Conservation (phyloP, 257 asterid species). For the Catharanthus roseus region DNA sequence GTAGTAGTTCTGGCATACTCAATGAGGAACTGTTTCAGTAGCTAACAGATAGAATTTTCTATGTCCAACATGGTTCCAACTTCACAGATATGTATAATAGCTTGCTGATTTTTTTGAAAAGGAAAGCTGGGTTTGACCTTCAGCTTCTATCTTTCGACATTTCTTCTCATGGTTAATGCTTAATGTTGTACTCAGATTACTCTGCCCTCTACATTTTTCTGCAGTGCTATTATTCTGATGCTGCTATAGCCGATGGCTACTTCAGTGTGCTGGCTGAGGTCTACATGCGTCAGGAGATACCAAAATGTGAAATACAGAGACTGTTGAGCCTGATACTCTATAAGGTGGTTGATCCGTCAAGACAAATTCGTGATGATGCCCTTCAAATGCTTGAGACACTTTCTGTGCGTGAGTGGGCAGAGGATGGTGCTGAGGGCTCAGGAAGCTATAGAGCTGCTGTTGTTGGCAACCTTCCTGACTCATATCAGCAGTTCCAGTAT, state of each 20-base stretch:
- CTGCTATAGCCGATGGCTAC: constrained; percentile 99
- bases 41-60: neutral
- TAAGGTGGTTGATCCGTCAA: constrained; percentile 98
- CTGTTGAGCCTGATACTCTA: constrained; percentile 90
- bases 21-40: neutral
- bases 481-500: constrained; percentile 97
- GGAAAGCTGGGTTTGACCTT: neutral
- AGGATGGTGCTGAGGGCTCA: constrained; percentile 82
- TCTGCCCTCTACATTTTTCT: constrained; percentile 16
- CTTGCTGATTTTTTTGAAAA: neutral
- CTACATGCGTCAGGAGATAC: constrained; percentile 98
- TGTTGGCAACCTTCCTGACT: constrained; percentile 98
- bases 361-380: constrained; percentile 99
- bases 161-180: constrained; percentile 14
- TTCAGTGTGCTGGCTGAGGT: constrained; percentile 99
- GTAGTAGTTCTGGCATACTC: neutral
- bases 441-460: constrained; percentile 97
- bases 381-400: constrained; percentile 99
- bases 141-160: neutral
- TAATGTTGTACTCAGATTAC: constrained; percentile 14
- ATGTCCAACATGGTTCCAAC: neutral
- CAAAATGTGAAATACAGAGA: constrained; percentile 98
- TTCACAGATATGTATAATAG: neutral
- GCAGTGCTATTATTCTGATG: constrained; percentile 97
- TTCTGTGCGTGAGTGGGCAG: constrained; percentile 97